A percentile compares a stretch with the other conserved stretches of the same genome.
phyloP scores from a whole-genome alignment of 2,329 filamentous ascomycete species.

The Beauveria varroae region DNA sequence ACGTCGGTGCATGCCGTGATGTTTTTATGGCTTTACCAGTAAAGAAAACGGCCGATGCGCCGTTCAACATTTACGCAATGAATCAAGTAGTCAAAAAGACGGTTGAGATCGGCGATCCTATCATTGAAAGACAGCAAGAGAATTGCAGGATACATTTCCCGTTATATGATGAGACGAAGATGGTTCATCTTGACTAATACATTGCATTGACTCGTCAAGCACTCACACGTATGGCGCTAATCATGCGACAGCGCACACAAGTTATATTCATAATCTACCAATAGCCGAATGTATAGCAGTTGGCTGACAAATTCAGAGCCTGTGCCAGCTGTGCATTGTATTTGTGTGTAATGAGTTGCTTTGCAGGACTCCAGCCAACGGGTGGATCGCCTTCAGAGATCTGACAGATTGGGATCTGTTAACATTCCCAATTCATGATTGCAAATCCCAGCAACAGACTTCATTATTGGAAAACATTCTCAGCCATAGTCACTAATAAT shows the following conservation, averaged over 20 bases:
- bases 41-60: background rate
- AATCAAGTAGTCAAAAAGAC: no score
- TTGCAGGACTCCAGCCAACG: background rate
- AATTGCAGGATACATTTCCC: background rate
- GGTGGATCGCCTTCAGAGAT: background rate
- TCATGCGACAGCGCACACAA: background rate
- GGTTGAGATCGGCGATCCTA: no score
- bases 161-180: background rate
- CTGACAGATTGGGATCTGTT: background rate
- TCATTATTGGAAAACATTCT: constrained; percentile 37
- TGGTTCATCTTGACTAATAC: background rate
- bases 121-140: background rate
- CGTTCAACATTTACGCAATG: no score
- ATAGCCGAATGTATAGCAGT: background rate
- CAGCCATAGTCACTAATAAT: constrained; percentile 42
- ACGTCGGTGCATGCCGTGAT: background rate
- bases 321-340: background rate
- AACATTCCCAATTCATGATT: background rate
- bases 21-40: no score
- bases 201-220: background rate
- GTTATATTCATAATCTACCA: background rate
- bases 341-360: background rate
- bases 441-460: background rate
- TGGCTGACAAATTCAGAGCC: background rate
- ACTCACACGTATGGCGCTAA: background rate